Percentiles rank a stretch among this genome's conserved stretches.
Evolutionary conservation across 371 early-diverging fungal species (phyloP).

Genomic region (Globomyces sp.): DNA sequence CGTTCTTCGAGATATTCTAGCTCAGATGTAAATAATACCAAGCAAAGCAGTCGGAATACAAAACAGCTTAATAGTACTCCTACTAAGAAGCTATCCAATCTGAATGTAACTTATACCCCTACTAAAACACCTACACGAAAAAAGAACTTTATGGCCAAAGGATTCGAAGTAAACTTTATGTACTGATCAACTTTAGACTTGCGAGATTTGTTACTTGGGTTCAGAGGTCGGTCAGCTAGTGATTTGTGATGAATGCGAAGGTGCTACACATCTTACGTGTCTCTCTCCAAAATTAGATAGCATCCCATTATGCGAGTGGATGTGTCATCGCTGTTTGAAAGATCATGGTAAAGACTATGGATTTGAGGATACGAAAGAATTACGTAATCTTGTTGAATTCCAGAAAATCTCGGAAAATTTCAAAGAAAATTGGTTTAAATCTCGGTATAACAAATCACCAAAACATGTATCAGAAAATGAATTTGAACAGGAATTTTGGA

Average conservation of each 20-base stretch:
- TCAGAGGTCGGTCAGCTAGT: constrained; percentile 44
- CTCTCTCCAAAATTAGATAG: constrained; percentile 65
- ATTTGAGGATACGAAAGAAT: constrained; percentile 86
- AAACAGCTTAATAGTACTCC: too few relatives aligned
- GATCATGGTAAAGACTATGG: constrained; percentile 85
- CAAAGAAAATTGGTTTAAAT: constrained; percentile 71
- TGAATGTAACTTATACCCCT: too few relatives aligned
- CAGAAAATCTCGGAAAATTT: constrained; percentile 76
- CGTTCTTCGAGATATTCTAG: too few relatives aligned
- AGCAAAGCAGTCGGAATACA: too few relatives aligned
- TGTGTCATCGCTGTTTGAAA: constrained; percentile 79
- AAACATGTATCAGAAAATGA: constrained; percentile 69
- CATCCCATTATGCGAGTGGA: constrained; percentile 80
- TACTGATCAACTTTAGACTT: too few relatives aligned
- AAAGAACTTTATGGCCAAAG: too few relatives aligned
- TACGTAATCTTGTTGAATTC: constrained; percentile 76
- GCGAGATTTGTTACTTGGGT: background rate
- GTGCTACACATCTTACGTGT: constrained; percentile 80
- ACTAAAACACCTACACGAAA: too few relatives aligned
- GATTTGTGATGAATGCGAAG: constrained; percentile 86
- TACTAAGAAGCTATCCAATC: too few relatives aligned
- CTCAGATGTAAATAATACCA: too few relatives aligned
- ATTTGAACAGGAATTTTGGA: constrained; percentile 94
- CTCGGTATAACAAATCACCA: constrained; percentile 25
- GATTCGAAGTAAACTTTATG: too few relatives aligned